A percentile compares a stretch with the other conserved stretches of the same genome.
Conservation (phyloP, 2,329 filamentous ascomycete species). For the Colletotrichum incanum region DNA sequence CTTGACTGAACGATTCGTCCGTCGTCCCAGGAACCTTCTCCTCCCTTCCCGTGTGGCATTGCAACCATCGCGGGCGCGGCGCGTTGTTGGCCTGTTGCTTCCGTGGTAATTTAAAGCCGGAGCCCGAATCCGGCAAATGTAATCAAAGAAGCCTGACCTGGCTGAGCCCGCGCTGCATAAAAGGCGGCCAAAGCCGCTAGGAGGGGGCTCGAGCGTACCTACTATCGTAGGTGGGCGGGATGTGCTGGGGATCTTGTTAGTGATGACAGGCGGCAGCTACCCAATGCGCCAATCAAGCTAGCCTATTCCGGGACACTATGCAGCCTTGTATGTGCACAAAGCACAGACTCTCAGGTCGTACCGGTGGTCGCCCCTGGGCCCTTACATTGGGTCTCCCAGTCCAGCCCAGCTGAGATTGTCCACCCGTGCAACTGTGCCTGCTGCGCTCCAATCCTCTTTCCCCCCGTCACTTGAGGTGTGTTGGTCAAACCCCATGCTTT, state of each 20-base stretch:
- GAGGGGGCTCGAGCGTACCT: background rate
- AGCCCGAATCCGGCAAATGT: constrained; percentile 31
- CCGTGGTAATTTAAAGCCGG: constrained; percentile 26
- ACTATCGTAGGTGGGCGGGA: background rate
- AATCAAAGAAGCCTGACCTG: constrained; percentile 32
- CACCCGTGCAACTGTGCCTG: constrained; percentile 4
- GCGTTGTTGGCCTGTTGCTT: constrained; percentile 28
- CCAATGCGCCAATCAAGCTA: background rate
- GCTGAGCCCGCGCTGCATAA: constrained; percentile 8
- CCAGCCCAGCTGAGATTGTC: background rate
- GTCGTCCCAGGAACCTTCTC: constrained; percentile 1
- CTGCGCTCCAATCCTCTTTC: background rate
- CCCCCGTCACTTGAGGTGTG: constrained; percentile 4
- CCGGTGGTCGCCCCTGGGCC: constrained; percentile 18
- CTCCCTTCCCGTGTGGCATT: constrained; percentile 6
- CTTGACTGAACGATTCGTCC: constrained; percentile 8
- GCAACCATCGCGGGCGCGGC: constrained; percentile 14
- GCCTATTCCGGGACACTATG: constrained; percentile 2
- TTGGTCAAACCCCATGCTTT: constrained; percentile 22
- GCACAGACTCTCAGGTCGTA: constrained; percentile 20
- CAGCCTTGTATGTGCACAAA: constrained; percentile 15
- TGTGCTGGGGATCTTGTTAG: background rate
- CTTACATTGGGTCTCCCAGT: constrained; percentile 9
- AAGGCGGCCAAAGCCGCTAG: constrained; percentile 22
- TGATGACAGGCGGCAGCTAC: constrained; percentile 21